Evolutionary conservation across 2,329 filamentous ascomycete genomes (phyloP).

Genomic region (Karstenula rhodostoma): DNA sequence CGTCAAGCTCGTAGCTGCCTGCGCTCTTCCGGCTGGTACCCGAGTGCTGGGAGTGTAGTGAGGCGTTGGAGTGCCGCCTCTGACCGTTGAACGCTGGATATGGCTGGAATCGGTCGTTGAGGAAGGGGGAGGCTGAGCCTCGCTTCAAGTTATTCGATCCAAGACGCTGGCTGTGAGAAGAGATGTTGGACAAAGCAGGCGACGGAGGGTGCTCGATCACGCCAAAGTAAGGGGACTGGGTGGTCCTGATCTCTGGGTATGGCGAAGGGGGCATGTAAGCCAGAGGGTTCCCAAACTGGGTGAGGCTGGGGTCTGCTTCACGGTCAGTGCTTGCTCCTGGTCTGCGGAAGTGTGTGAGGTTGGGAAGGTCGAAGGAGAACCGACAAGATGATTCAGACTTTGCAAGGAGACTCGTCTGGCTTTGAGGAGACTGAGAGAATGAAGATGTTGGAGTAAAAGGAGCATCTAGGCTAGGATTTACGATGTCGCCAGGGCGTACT

Average conservation of each 20-base stretch:
- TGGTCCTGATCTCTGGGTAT: constrained; percentile 51
- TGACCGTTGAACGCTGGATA: constrained; percentile 58
- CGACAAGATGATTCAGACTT: constrained; percentile 51
- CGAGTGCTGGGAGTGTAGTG: constrained; percentile 72
- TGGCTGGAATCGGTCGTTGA: constrained; percentile 64
- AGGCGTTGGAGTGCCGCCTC: constrained; percentile 73
- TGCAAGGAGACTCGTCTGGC: constrained; percentile 29
- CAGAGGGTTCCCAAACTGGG: constrained; percentile 57
- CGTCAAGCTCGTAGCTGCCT: constrained; percentile 50
- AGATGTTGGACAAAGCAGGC: constrained; percentile 68
- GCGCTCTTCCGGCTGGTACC: constrained; percentile 62
- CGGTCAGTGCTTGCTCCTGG: constrained; percentile 21
- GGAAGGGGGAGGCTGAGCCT: constrained; percentile 72
- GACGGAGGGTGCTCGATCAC: constrained; percentile 63
- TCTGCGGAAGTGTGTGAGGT: neutral
- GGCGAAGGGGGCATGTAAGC: constrained; percentile 52
- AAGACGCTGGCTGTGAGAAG: constrained; percentile 54
- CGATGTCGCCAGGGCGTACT: constrained; percentile 28
- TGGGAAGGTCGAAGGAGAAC: constrained; percentile 41
- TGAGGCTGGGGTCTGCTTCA: constrained; percentile 64
- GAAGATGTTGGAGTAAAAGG: constrained; percentile 24
- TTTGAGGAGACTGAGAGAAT: constrained; percentile 30
- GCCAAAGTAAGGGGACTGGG: constrained; percentile 53
- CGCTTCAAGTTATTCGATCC: constrained; percentile 55
- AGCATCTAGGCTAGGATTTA: constrained; percentile 18